These are phyloP conservation scores for Pichia sorboxylosa DNA, from an alignment of 1,139 yeast genomes.

Conservation along the genomic window DNA sequence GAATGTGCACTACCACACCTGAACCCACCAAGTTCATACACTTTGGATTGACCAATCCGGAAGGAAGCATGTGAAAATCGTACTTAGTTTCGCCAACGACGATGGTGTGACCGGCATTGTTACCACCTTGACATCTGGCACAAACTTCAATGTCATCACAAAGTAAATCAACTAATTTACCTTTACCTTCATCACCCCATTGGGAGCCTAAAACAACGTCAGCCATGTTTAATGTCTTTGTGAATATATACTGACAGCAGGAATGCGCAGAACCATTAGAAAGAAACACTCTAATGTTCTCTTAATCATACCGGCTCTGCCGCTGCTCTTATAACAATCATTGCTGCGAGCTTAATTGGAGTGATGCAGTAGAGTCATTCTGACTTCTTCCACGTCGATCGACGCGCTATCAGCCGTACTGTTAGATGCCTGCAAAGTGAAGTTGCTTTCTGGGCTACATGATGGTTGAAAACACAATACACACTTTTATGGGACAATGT, in stretches of 20 bases:
- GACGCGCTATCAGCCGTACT: too few relatives aligned
- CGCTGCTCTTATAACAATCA: too few relatives aligned
- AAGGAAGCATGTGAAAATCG: slow-evolving; percentile 97
- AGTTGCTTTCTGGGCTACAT: too few relatives aligned
- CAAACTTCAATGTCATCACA: slow-evolving; percentile 93
- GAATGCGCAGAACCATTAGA: background rate
- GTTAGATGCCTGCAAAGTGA: too few relatives aligned
- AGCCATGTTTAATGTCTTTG: slow-evolving; percentile 37
- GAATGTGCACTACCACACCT: slow-evolving; percentile 93
- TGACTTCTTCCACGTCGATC: too few relatives aligned
- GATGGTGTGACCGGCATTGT: slow-evolving; percentile 97
- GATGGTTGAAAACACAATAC: background rate
- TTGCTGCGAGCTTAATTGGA: too few relatives aligned
- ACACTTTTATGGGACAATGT: too few relatives aligned
- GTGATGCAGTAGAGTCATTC: too few relatives aligned
- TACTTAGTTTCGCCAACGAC: slow-evolving; percentile 81
- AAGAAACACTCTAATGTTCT: too few relatives aligned
- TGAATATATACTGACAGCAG: too few relatives aligned
- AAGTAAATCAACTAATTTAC: slow-evolving; percentile 85
- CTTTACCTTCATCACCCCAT: slow-evolving; percentile 99
- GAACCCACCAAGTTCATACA: slow-evolving; percentile 87
- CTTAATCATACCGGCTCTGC: too few relatives aligned
- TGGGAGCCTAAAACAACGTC: slow-evolving; percentile 95
- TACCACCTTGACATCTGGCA: slow-evolving; percentile 98
- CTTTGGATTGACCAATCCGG: slow-evolving; percentile 88